Evolutionary conservation across 345 rosid genomes (phyloP), one percentile per base, ranked within the genome.

Genomic region (Citrus cavaleriei): DNA sequence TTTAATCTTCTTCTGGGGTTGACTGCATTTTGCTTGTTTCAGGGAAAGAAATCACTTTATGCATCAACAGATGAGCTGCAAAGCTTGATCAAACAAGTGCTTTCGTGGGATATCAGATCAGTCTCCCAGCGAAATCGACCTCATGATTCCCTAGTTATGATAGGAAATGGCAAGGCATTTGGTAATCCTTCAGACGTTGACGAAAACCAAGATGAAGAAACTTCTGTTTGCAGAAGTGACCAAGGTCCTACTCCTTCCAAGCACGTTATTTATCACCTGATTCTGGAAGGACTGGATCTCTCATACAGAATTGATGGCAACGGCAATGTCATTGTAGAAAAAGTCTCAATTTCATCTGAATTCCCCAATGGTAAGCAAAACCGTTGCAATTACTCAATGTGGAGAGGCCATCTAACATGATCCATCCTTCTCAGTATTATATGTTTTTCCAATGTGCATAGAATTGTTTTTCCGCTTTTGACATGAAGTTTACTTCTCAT

Each of bases 21-120:
- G 46, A 78, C 38, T 2, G 24, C 37, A 59, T 49, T 77, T 63
- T 35, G 73, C 68, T 85, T 82, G 40, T 68, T 38, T 58, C 85
- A 95, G 99, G 89, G 83, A 74, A 88, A 84, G 82, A 91, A 81
- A 72, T 91, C 98, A 16, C 87, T 95, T 9, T 95, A 91, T 80
- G 85, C 84, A 64, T 95, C 99, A 34, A 79, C 86, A 12, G 86
- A 87, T 46, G 98, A 93, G 83, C 73, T 93, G 5, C 88, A 86
- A 80, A 81, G 78, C 84, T 84, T 95, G 88, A 85, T 95, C 64
- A 73, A 82, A 49, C 93, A 91, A 83, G 96, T 91, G 27, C 93
- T 95, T 71, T 88, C 95, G 21, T 95, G 99, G 99, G 99, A 95
- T 87, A 93, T 95, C 73, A 91, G 96, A 75, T 93, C 99, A 70